These are phyloP conservation scores for Cryptosporidium felis DNA, from an alignment of 169 alveolate species.

Conservation along the genomic window DNA sequence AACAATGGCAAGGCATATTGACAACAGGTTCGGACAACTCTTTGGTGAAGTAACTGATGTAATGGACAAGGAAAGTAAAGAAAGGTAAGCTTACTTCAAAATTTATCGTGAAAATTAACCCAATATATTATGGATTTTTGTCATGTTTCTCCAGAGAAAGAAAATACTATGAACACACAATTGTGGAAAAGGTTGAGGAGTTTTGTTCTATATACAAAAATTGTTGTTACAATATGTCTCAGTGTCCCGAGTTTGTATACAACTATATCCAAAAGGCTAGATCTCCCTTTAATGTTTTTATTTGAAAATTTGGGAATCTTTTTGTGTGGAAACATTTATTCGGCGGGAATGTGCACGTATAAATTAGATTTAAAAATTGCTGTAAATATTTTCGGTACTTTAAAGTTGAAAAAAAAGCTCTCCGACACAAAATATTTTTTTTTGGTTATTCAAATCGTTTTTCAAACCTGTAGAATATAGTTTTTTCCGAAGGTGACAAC, in stretches of 20 bases:
- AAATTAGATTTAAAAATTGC: background rate
- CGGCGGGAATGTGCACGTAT: conserved; percentile 17
- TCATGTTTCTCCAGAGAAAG: background rate
- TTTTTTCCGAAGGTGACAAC: too few relatives aligned
- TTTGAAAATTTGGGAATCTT: too few relatives aligned
- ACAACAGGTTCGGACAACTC: conserved; percentile 49
- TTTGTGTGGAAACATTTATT: background rate
- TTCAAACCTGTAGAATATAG: too few relatives aligned
- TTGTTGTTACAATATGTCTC: conserved; percentile 52
- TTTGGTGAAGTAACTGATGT: conserved; percentile 41
- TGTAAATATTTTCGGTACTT: too few relatives aligned
- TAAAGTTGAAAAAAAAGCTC: too few relatives aligned
- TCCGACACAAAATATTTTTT: too few relatives aligned
- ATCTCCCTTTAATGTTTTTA: conserved; percentile 1
- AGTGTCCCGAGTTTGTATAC: conserved; percentile 54
- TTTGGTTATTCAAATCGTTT: too few relatives aligned
- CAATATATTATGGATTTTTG: background rate
- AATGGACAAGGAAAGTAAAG: conserved; percentile 21
- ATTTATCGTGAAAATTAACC: background rate
- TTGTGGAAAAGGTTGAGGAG: conserved; percentile 21
- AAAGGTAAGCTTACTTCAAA: conserved; percentile 14
- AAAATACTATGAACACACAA: conserved; percentile 34
- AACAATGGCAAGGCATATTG: conserved; percentile 26
- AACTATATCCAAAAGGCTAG: conserved; percentile 43
- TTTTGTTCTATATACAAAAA: conserved; percentile 46